Percentiles rank a stretch among this genome's conserved stretches.
Conservation (phyloP, 179 eudicot genomes). For the Beta macrorhiza region DNA sequence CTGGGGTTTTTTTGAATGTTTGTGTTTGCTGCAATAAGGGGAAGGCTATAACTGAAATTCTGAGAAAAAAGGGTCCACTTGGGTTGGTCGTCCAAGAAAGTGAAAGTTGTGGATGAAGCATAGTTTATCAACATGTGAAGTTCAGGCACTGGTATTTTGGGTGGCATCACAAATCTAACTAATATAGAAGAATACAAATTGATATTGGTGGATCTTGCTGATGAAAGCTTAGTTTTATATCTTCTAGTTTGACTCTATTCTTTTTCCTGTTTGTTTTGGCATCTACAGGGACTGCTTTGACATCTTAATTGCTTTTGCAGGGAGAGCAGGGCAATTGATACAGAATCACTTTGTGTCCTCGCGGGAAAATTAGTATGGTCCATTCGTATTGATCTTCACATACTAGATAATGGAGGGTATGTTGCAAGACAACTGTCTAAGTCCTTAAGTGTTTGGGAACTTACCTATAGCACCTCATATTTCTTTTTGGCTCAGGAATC, state of each 20-base stretch:
- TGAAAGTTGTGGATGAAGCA: neutral
- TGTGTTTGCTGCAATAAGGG: conserved; percentile 1
- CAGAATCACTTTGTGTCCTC: conserved; percentile 88
- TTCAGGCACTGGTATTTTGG: neutral
- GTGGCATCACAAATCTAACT: neutral
- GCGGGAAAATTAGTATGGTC: conserved; percentile 93
- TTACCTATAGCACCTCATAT: neutral
- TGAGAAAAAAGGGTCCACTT: neutral
- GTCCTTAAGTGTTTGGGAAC: neutral
- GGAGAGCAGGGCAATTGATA: conserved; percentile 96
- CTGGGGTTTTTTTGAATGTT: neutral
- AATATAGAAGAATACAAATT: neutral
- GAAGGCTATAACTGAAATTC: neutral
- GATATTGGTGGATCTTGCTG: neutral
- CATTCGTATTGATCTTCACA: conserved; percentile 82
- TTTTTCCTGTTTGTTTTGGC: neutral
- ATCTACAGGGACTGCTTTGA: conserved; percentile 10
- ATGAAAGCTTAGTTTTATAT: neutral
- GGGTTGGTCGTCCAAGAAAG: neutral
- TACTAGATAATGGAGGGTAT: conserved; percentile 92
- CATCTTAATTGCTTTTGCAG: conserved; percentile 41
- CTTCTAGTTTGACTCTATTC: neutral
- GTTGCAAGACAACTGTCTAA: conserved; percentile 4
- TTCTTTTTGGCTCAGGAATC: conserved; percentile 53
- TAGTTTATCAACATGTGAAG: neutral